phyloP scores from a whole-genome alignment of 78 protist genomes.

The Chrysochromulina parva region DNA sequence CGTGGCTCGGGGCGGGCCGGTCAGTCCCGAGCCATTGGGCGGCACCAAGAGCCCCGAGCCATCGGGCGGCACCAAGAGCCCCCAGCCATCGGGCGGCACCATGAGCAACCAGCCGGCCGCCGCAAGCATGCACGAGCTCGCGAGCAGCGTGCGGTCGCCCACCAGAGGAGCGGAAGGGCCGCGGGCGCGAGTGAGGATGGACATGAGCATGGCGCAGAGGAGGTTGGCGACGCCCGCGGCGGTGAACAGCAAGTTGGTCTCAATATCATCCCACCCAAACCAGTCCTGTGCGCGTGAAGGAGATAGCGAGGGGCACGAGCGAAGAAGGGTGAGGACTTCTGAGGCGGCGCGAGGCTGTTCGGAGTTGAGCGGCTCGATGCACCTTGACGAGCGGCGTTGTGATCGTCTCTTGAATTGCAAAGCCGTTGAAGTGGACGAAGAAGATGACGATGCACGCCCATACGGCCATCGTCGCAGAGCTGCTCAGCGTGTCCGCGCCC shows the following conservation, averaged over 20 bases:
- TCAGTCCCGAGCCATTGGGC: too few relatives aligned
- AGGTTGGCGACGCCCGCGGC: neutral
- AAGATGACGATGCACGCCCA: neutral
- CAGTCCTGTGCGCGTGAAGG: neutral
- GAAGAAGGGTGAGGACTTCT: too few relatives aligned
- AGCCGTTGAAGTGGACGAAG: constrained; percentile 17
- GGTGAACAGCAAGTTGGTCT: neutral
- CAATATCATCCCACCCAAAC: neutral
- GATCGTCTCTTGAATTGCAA: constrained; percentile 2
- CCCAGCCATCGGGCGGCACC: neutral
- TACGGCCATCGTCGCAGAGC: neutral
- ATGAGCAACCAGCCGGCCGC: neutral
- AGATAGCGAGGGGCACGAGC: too few relatives aligned
- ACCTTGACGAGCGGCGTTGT: neutral
- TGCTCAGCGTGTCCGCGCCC: too few relatives aligned
- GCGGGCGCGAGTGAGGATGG: neutral
- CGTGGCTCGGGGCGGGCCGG: too few relatives aligned
- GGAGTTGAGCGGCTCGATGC: too few relatives aligned
- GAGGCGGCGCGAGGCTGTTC: too few relatives aligned
- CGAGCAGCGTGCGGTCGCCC: neutral
- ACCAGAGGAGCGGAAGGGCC: neutral
- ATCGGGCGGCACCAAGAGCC: neutral
- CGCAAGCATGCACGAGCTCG: neutral
- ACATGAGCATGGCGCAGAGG: neutral
- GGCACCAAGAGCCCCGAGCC: neutral